Evolutionary conservation across 1,284 basidiomycete genomes (phyloP).

Genomic region (Microbotryum intermedium): DNA sequence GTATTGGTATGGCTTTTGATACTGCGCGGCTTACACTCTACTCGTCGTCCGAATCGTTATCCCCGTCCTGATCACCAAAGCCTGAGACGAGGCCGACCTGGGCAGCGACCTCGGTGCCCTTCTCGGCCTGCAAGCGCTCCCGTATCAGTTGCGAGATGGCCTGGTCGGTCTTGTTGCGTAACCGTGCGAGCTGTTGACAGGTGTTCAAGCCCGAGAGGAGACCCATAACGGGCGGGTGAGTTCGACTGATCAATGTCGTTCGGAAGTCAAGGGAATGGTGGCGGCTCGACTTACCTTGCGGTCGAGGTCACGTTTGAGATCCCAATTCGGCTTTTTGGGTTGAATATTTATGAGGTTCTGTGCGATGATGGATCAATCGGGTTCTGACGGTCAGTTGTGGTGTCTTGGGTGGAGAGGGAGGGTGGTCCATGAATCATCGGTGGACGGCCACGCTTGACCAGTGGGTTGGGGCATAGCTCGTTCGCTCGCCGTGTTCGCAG

Average conservation of each 20-base stretch:
- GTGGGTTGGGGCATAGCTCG: too few relatives aligned
- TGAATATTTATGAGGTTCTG: conserved; percentile 95
- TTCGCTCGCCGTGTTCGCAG: too few relatives aligned
- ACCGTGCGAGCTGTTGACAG: conserved; percentile 50
- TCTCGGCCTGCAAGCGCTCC: conserved; percentile 27
- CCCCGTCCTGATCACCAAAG: conserved; percentile 14
- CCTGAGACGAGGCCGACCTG: conserved; percentile 15
- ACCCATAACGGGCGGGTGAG: not conserved
- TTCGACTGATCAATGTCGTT: not conserved
- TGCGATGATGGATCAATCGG: not conserved
- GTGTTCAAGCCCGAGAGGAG: conserved; percentile 36
- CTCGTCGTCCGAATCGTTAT: conserved; percentile 12
- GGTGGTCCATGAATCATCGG: too few relatives aligned
- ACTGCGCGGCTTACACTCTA: not conserved
- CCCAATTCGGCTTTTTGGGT: conserved; percentile 93
- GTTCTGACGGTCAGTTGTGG: too few relatives aligned
- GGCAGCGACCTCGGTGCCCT: conserved; percentile 12
- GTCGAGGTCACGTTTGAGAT: conserved; percentile 87
- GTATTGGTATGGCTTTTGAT: not conserved
- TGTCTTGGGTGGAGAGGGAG: not conserved
- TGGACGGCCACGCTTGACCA: too few relatives aligned
- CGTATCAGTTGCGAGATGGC: conserved; percentile 82
- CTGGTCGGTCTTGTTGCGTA: conserved; percentile 85
- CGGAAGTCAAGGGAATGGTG: not conserved
- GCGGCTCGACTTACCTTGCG: conserved; percentile 45